Percentiles rank a stretch among this genome's conserved stretches.
Evolutionary conservation across 345 rosid genomes (phyloP).

Genomic region (Aquilaria sinensis): DNA sequence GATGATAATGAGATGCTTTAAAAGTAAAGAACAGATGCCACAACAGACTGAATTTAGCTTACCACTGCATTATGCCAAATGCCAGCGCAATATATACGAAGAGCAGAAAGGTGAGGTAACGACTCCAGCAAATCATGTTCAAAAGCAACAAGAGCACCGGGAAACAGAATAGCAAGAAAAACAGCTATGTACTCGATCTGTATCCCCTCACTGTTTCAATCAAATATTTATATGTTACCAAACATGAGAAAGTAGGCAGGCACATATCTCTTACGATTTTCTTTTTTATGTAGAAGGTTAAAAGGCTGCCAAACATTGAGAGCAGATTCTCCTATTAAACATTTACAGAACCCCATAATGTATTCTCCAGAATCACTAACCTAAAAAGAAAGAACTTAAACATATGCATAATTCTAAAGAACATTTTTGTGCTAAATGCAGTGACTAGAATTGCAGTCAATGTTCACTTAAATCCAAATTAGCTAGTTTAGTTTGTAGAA

Average conservation of each 20-base stretch:
- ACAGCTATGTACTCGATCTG: constrained; percentile 75
- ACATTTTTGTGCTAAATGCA: no score
- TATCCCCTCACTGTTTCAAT: constrained; percentile 78
- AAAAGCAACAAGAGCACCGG: constrained; percentile 92
- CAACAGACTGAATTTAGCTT: constrained; percentile 6
- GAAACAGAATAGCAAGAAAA: constrained; percentile 75
- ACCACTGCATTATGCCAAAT: constrained; percentile 98
- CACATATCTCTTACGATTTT: neutral
- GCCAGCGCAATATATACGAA: constrained; percentile 86
- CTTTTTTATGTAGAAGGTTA: no score
- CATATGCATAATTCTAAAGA: no score
- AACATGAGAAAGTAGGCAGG: constrained; percentile 17
- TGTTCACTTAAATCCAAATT: no score
- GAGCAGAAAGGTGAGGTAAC: constrained; percentile 43
- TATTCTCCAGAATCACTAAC: no score
- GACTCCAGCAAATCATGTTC: constrained; percentile 51
- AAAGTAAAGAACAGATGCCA: neutral
- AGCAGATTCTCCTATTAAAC: constrained; percentile 2
- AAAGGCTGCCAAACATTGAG: neutral
- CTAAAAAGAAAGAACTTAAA: no score
- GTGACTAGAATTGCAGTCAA: no score
- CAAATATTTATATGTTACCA: constrained; percentile 24
- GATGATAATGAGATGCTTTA: no score
- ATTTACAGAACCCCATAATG: neutral
- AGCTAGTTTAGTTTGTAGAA: no score